Conservation (phyloP, 1,284 basidiomycete species). For the Austroboletus novae-zelandiae region DNA sequence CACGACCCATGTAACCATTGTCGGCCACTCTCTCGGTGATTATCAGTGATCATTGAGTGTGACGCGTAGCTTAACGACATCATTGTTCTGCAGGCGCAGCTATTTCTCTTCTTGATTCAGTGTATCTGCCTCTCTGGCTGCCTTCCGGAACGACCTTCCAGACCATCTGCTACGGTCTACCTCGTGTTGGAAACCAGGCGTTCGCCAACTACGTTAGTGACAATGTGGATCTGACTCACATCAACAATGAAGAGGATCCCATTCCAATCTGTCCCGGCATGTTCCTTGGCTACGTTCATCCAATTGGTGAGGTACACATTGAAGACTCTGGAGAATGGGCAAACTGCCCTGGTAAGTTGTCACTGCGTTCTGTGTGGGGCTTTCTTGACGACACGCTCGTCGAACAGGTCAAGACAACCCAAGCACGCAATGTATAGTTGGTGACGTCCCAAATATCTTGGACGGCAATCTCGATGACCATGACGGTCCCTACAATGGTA, state of each 20-base stretch:
- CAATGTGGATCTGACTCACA: conserved; percentile 43
- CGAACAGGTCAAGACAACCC: conserved; percentile 55
- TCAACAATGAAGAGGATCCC: conserved; percentile 54
- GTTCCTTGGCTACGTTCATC: conserved; percentile 54
- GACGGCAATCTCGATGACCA: conserved; percentile 48
- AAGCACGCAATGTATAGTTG: conserved; percentile 50
- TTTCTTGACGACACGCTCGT: neutral
- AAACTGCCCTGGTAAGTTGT: conserved; percentile 41
- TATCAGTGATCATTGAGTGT: neutral
- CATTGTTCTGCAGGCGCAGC: conserved; percentile 41
- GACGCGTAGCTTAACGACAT: neutral
- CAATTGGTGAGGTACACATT: conserved; percentile 61
- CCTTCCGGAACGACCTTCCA: conserved; percentile 34
- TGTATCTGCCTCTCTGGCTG: conserved; percentile 40
- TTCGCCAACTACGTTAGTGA: conserved; percentile 61
- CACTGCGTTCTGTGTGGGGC: neutral
- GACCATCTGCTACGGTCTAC: conserved; percentile 52
- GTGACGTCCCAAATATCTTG: conserved; percentile 54
- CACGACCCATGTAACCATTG: conserved; percentile 45
- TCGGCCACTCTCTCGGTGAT: conserved; percentile 57
- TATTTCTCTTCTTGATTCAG: conserved; percentile 47
- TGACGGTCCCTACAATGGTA: conserved; percentile 56
- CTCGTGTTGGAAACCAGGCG: conserved; percentile 64
- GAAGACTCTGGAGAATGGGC: conserved; percentile 46
- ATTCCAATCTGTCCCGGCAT: conserved; percentile 51